Evolutionary conservation across 345 rosid species (phyloP), one percentile per base, ranked within the genome.

Genomic region (Eucalyptus regnans): DNA sequence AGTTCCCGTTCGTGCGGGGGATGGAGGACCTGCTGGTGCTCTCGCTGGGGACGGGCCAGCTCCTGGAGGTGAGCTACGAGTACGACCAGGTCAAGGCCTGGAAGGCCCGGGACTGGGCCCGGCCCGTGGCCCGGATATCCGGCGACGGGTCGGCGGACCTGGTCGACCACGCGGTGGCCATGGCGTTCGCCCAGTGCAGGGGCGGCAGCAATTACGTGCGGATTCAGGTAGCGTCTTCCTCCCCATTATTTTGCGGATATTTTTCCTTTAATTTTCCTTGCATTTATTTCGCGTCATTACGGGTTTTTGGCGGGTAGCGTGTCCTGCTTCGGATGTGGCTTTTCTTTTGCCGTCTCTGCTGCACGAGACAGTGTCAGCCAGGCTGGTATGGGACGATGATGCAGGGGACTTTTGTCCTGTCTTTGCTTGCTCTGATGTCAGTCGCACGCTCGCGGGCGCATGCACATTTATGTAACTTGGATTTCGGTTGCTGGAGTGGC

Each of bases 1-100:
- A 97, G 92, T 97, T 97, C 46, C 99, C 99, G 27, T 96, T 96
- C 88, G 99, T 97, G 88, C 93, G 98, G 87, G 99, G 99, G 4
- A 98, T 96, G 43, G 99, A 96, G 94, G 99, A 97, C 94, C 93
- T 97, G 91, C 88, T 97, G 90, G 99, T 97, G 43, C 90, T 97
- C 64, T 96, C 98, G 22, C 86, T 97, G 9, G 99, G 98, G 48
- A 93, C 96, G 11, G 99, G 99, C 46, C 99, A 96, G 94, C 93
- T 95, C 51, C 93, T 94, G 37, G 97, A 96, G 86, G 94, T 92
- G 15, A 96, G 92, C 90, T 95, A 94, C 80, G 96, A 95, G 48
- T 96, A 93, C 51, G 98, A 97, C 49, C 94, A 91, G 93, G 95
- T 96, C 52, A 94, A 94, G 91, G 91, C 91, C 44, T 97, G 99